Base-by-base conservation (phyloP, 208 protist genomes). In the Crithidia sp. region DNA sequence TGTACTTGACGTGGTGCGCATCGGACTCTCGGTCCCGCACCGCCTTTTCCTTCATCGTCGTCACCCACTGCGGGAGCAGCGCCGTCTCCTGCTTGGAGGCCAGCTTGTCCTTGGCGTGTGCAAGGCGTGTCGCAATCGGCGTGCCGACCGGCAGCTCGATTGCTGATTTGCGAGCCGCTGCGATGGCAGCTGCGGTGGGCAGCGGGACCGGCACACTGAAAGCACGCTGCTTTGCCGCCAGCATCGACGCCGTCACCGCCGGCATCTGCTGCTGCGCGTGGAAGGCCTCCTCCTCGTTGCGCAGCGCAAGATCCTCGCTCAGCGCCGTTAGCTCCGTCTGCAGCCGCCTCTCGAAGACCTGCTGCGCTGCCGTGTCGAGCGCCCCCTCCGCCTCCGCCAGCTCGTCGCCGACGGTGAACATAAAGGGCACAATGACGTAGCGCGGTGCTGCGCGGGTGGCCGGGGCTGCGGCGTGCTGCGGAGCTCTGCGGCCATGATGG, bases 281-380 rank as follows among this genome's bases (percentile, higher is more conserved):
- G 60, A 91, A 96, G 2, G 87, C 86, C 60, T 92, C 84, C 69
- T 96, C 92, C 58, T 96, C 92, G 68, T 96, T 83, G 17, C 87
- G 88, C 52, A 93, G 74, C 13, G 88, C 79, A n/a, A 87, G 47
- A 47, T 93, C 89, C 43, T 94, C 90, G 52, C 83, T 88, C 6
- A 50, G 39, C 56, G 78, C 66, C 5, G 78, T 76, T 14, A 96
- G 71, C 53, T 73, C 76, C 13, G 76, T 76, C 12, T 87, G 75
- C 45, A 96, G 76, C 7, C 85, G 88, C 71, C 81, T 74, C 76
- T 91, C 85, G 55, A 90, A 94, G 4, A 64, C 58, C 65, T 89
- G 66, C 76, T 86, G 79, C 19, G 92, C 92, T 8, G 86, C 87
- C 7, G 81, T 79, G 64, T 96, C 92, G 7, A 96, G 76, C 17